Conservation (phyloP, 1,284 basidiomycete species). For the Melanopsichium pennsylvanicum region DNA sequence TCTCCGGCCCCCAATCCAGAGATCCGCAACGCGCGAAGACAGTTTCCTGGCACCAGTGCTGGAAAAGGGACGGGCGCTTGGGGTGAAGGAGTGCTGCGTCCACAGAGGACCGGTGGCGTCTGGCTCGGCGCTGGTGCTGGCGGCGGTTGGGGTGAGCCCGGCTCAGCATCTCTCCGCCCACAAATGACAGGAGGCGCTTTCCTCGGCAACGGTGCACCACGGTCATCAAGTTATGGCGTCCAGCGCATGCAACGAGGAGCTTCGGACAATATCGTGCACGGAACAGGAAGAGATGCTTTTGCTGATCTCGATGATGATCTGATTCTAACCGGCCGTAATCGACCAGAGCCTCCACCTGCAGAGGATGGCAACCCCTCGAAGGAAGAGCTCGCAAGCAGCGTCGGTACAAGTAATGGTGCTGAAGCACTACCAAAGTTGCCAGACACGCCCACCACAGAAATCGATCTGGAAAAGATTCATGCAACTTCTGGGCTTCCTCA, state of each 20-base stretch:
- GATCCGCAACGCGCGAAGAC: slow-evolving; percentile 32
- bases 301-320: slow-evolving; percentile 55
- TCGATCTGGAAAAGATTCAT: slow-evolving; percentile 33
- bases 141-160: slow-evolving; percentile 45
- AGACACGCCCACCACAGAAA: slow-evolving; percentile 41
- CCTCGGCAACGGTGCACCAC: slow-evolving; percentile 31
- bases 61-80: slow-evolving; percentile 50
- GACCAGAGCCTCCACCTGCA: slow-evolving; percentile 13
- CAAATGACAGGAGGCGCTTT: slow-evolving; percentile 55
- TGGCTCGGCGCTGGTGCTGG: slow-evolving; percentile 51
- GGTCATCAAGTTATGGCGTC: slow-evolving; percentile 23
- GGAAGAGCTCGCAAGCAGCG: slow-evolving; percentile 2
- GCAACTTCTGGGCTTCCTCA: slow-evolving; percentile 11
- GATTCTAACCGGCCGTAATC: slow-evolving; percentile 34
- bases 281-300: slow-evolving; percentile 48
- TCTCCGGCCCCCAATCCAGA: slow-evolving; percentile 55
- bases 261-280: slow-evolving; percentile 40
- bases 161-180: slow-evolving; percentile 37
- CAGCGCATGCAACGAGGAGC: slow-evolving; percentile 27
- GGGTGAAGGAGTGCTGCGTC: slow-evolving; percentile 54
- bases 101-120: slow-evolving; percentile 58
- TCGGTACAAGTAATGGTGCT: neutral
- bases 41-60: slow-evolving; percentile 47
- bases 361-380: slow-evolving; percentile 3
- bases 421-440: slow-evolving; percentile 34